phyloP scores from a whole-genome alignment of 169 alveolate genomes.

The Eimeria praecox region DNA sequence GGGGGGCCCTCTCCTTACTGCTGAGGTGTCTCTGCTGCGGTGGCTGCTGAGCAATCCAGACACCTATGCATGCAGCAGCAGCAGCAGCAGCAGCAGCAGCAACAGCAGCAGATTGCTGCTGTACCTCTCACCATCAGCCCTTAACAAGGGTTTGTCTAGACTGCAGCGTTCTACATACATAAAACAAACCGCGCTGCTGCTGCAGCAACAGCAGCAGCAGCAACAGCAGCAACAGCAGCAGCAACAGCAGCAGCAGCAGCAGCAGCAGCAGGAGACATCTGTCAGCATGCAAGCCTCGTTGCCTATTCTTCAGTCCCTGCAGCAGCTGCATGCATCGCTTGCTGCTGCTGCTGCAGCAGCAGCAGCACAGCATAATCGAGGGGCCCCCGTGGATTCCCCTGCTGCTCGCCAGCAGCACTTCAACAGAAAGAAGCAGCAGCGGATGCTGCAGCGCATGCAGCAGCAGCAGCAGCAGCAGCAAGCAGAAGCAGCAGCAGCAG shows the following conservation, averaged over 20 bases:
- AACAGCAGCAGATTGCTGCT: constrained; percentile 41
- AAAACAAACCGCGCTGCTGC: constrained; percentile 37
- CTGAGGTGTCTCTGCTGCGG: constrained; percentile 65
- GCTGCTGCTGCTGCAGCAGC: constrained; percentile 64
- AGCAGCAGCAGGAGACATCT: neutral
- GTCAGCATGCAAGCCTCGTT: neutral
- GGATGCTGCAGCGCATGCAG: constrained; percentile 38
- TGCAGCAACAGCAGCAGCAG: constrained; percentile 53
- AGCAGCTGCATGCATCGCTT: constrained; percentile 56
- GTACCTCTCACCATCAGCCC: constrained; percentile 12
- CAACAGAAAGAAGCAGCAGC: constrained; percentile 32
- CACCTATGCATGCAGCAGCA: constrained; percentile 27
- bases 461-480: constrained; percentile 67
- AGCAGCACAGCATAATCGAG: neutral
- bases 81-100: constrained; percentile 66
- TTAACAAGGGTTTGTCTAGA: neutral
- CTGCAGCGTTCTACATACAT: constrained; percentile 45
- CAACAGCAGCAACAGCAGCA: neutral
- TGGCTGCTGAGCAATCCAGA: constrained; percentile 40
- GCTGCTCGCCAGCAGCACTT: neutral
- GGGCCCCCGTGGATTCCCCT: neutral
- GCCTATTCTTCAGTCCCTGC: constrained; percentile 26
- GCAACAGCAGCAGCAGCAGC: neutral
- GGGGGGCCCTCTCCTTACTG: constrained; percentile 21
- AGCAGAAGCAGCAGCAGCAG: neutral